Evolutionary conservation across 768 basidiomycete species (phyloP).

Genomic region (Dioszegia aurantiaca): DNA sequence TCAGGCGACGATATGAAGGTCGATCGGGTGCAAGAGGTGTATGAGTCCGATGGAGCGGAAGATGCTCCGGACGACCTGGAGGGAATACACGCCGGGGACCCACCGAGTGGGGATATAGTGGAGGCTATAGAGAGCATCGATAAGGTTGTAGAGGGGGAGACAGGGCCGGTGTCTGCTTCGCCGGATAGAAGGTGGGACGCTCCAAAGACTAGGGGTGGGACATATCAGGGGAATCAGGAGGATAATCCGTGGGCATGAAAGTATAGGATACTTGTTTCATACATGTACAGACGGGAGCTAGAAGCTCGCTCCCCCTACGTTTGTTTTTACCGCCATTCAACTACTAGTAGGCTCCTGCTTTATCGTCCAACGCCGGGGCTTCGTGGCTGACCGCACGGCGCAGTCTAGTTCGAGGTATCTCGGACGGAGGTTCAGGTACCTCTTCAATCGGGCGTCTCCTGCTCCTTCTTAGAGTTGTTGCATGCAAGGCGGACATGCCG

Average conservation of each 20-base stretch:
- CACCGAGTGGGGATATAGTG: slow-evolving; percentile 11
- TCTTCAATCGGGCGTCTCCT: no score
- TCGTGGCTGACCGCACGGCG: no score
- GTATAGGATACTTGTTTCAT: not conserved
- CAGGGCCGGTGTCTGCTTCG: not conserved
- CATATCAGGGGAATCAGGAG: slow-evolving; percentile 13
- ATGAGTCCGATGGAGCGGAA: slow-evolving; percentile 7
- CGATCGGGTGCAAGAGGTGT: slow-evolving; percentile 15
- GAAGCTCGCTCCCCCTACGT: not conserved
- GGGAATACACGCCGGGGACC: not conserved
- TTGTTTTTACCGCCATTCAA: not conserved
- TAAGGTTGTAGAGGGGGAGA: slow-evolving; percentile 12
- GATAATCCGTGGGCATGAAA: slow-evolving; percentile 28
- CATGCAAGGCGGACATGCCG: no score
- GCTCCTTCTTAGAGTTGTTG: no score
- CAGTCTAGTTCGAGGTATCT: no score
- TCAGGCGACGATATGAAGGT: slow-evolving; percentile 7
- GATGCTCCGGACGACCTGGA: not conserved
- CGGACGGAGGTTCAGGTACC: no score
- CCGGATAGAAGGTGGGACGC: not conserved
- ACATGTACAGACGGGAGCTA: not conserved
- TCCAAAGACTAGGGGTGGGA: not conserved
- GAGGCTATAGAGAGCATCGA: slow-evolving; percentile 20
- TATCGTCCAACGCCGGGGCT: no score
- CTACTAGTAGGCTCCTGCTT: no score